phyloP scores from a whole-genome alignment of 1,139 yeast species.

The Hansenula lynferdii region DNA sequence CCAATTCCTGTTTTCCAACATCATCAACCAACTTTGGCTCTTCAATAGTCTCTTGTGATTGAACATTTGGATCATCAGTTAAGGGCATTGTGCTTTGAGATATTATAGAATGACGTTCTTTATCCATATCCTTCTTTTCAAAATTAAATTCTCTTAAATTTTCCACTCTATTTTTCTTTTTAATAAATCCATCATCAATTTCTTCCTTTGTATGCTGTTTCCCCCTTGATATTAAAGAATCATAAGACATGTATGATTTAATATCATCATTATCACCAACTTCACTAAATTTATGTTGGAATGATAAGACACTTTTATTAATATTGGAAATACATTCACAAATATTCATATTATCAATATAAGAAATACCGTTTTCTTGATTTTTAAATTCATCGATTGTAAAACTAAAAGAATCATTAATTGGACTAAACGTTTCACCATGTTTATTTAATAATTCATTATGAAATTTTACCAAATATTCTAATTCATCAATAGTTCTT shows the following conservation, averaged over 20 bases:
- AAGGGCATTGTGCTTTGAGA: conserved; percentile 21
- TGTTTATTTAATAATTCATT: conserved; percentile 26
- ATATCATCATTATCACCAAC: no score
- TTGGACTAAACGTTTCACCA: conserved; percentile 6
- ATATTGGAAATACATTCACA: conserved; percentile 22
- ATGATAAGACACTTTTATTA: conserved; percentile 20
- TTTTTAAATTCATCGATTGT: conserved; percentile 10
- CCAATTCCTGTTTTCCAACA: no score
- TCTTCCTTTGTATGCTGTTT: background rate
- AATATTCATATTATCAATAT: conserved; percentile 24
- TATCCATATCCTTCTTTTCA: conserved; percentile 11
- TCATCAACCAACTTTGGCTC: no score
- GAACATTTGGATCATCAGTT: background rate
- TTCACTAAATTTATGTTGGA: conserved; percentile 13
- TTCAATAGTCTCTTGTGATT: no score
- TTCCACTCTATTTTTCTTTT: conserved; percentile 10
- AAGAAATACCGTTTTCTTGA: conserved; percentile 12
- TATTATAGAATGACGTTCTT: conserved; percentile 13
- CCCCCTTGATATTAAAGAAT: conserved; percentile 12
- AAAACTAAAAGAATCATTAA: conserved; percentile 16
- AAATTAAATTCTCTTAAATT: conserved; percentile 20
- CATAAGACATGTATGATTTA: conserved; percentile 20
- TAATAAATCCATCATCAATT: conserved; percentile 4
- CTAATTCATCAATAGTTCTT: conserved; percentile 70
- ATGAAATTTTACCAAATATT: conserved; percentile 30